phyloP scores from a whole-genome alignment of 1,284 basidiomycete genomes.

The Ceratobasidium sp. region DNA sequence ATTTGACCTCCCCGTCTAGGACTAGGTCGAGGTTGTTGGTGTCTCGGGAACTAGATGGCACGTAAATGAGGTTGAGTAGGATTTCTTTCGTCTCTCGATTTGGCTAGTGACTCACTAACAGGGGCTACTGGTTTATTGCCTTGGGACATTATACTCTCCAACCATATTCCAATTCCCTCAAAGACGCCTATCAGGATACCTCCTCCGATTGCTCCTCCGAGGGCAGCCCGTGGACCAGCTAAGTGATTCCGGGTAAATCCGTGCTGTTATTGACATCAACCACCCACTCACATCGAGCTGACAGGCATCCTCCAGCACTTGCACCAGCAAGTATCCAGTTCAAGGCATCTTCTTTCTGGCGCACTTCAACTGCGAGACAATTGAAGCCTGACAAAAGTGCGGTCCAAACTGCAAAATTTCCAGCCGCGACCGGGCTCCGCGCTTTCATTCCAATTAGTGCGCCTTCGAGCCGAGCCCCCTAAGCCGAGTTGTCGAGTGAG shows the following conservation, averaged over 20 bases:
- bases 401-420: constrained; percentile 16
- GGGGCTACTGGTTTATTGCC: constrained; percentile 8
- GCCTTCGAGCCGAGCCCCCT: constrained; percentile 10
- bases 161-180: not conserved
- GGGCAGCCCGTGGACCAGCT: not conserved
- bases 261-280: not conserved
- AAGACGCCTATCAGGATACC: not conserved
- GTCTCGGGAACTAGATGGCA: too few species aligned
- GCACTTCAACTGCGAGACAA: constrained; percentile 5
- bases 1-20: too few species aligned
- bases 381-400: constrained; percentile 14
- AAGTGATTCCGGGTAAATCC: not conserved
- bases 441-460: not conserved
- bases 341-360: constrained; percentile 9
- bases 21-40: too few species aligned
- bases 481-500: not conserved
- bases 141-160: not conserved
- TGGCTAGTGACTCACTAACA: not conserved
- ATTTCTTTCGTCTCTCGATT: too few species aligned
- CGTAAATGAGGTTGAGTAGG: too few species aligned
- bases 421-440: constrained; percentile 7
- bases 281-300: constrained; percentile 1
- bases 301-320: constrained; percentile 1
- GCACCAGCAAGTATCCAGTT: constrained; percentile 11
- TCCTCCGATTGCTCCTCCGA: not conserved